Percentiles rank a stretch among this genome's conserved stretches.
Conservation (phyloP, 192 early-diverging fungal genomes). For the Coemansia sp. region DNA sequence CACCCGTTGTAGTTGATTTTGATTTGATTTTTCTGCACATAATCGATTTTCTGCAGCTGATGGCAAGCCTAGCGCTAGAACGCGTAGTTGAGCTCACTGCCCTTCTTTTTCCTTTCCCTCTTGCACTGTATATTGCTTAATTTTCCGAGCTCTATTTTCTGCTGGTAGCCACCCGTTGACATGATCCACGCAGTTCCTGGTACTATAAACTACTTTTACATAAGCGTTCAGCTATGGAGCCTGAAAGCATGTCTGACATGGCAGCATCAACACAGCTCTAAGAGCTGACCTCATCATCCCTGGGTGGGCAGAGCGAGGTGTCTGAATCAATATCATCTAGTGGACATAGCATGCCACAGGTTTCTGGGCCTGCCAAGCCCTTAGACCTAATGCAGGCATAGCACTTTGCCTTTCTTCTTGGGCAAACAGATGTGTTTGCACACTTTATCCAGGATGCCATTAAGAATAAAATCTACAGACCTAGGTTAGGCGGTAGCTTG, state of each 20-base stretch:
- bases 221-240: not conserved
- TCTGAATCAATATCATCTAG: conserved; percentile 49
- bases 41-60: not conserved
- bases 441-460: conserved; percentile 66
- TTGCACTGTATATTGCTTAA: not conserved
- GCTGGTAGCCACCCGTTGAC: not conserved
- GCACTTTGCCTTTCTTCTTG: conserved; percentile 53
- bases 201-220: not conserved
- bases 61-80: not conserved
- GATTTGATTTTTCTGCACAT: not conserved
- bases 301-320: conserved; percentile 14
- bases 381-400: conserved; percentile 49
- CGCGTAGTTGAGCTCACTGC: no score
- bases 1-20: conserved; percentile 22
- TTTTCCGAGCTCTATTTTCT: conserved; percentile 1
- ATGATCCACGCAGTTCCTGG: not conserved
- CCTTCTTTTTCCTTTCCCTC: conserved; percentile 2
- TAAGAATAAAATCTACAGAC: conserved; percentile 56
- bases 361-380: conserved; percentile 27
- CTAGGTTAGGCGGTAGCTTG: conserved; percentile 39
- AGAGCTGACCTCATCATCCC: not conserved
- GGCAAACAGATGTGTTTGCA: conserved; percentile 71
- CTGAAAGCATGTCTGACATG: not conserved
- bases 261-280: not conserved
- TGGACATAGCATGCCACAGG: conserved; percentile 43